phyloP scores from a whole-genome alignment of 495 filamentous ascomycete genomes.

The Terfezia boudieri region DNA sequence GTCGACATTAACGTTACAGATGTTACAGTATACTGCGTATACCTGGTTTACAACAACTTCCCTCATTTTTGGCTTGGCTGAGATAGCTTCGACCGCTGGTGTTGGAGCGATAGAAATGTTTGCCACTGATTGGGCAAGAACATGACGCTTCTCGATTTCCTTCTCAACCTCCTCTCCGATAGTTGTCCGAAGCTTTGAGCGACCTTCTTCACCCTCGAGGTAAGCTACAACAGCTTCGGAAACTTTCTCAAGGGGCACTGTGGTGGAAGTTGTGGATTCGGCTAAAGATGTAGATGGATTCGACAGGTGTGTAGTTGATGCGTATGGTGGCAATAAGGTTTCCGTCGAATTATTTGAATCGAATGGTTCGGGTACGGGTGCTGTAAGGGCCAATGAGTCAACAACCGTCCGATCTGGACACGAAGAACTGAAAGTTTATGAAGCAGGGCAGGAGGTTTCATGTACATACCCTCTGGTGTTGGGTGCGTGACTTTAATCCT shows the following conservation, averaged over 20 bases:
- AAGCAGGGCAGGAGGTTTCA: background rate
- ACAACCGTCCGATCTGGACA: too few relatives aligned
- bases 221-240: constrained; percentile 15
- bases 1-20: constrained; percentile 53
- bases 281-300: background rate
- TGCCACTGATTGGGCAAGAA: background rate
- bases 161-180: constrained; percentile 16
- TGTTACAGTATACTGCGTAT: constrained; percentile 76
- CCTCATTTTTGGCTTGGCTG: background rate
- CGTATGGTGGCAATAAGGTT: constrained; percentile 10
- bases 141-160: constrained; percentile 5
- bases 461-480: background rate
- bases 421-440: background rate
- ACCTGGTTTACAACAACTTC: constrained; percentile 10
- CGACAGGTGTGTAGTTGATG: constrained; percentile 9
- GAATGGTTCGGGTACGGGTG: background rate
- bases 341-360: background rate
- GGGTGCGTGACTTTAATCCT: constrained; percentile 48
- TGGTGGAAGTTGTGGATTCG: background rate
- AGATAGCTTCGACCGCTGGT: background rate
- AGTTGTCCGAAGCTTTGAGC: constrained; percentile 13
- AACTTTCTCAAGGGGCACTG: constrained; percentile 10
- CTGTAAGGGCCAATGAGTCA: background rate
- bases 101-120: background rate
- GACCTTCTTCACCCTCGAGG: constrained; percentile 16